A percentile compares a stretch with the other conserved stretches of the same genome.
Conservation (phyloP, 2,329 filamentous ascomycete species). For the Bipolaris sorokiniana region DNA sequence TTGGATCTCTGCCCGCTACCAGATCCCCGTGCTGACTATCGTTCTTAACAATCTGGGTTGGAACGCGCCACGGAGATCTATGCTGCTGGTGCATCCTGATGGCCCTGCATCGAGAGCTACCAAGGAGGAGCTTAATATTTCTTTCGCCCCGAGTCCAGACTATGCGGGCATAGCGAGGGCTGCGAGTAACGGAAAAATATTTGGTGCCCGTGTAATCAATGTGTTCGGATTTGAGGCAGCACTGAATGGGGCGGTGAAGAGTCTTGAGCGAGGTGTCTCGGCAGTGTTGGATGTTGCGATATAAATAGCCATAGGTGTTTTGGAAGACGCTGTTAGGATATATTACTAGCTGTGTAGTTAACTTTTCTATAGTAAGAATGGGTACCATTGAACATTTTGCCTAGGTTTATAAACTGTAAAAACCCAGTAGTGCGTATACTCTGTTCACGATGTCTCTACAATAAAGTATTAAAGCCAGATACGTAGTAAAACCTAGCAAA, state of each 20-base stretch:
- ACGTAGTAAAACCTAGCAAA: background rate
- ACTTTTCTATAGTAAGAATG: background rate
- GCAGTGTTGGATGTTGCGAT: background rate
- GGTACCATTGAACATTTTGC: background rate
- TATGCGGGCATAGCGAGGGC: background rate
- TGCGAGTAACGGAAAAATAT: background rate
- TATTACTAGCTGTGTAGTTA: background rate
- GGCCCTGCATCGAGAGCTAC: background rate
- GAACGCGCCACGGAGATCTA: conserved; percentile 1
- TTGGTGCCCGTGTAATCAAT: background rate
- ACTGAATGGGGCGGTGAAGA: background rate
- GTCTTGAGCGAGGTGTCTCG: background rate
- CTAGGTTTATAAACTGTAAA: background rate
- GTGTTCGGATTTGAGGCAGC: background rate
- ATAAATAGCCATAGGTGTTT: background rate
- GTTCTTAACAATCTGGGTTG: background rate
- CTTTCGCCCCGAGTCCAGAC: background rate
- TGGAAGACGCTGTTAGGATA: background rate
- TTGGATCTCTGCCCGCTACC: background rate
- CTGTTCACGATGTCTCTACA: background rate
- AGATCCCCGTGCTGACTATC: background rate
- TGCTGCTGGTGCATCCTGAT: background rate
- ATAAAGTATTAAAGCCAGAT: background rate
- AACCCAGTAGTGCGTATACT: background rate
- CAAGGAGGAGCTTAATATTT: background rate